Conservation (phyloP, 2,329 filamentous ascomycete species). For the Seiridium unicorne region DNA sequence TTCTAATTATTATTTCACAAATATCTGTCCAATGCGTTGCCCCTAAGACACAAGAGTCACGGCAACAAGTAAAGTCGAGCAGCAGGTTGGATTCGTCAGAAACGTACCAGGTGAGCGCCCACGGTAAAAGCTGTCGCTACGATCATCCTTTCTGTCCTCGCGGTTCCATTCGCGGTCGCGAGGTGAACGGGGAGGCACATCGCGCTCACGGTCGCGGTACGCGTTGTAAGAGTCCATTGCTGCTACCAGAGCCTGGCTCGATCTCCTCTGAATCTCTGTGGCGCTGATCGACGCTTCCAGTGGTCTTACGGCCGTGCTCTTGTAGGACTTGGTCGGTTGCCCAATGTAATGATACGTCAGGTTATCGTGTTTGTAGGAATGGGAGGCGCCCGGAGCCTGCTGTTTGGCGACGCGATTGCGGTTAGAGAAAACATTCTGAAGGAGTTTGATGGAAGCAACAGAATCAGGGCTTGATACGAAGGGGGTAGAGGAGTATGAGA, state of each 20-base stretch:
- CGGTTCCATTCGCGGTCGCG: conserved; percentile 51
- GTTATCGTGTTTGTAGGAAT: neutral
- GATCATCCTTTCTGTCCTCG: conserved; percentile 55
- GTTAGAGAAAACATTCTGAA: conserved; percentile 53
- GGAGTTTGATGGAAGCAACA: conserved; percentile 15
- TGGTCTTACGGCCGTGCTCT: neutral
- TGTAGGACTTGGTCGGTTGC: neutral
- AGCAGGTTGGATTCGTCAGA: neutral
- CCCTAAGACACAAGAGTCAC: neutral
- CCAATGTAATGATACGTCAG: too few species aligned
- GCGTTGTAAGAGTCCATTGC: conserved; percentile 55
- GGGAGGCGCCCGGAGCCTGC: conserved; percentile 34
- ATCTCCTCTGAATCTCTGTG: neutral
- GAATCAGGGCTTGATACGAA: conserved; percentile 10
- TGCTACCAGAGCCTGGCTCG: neutral
- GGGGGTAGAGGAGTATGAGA: neutral
- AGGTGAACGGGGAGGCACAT: conserved; percentile 51
- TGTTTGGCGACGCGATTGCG: conserved; percentile 50
- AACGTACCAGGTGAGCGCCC: conserved; percentile 70
- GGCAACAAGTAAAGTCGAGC: neutral
- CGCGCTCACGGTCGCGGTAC: conserved; percentile 53
- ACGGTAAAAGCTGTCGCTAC: conserved; percentile 61
- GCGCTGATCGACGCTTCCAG: neutral
- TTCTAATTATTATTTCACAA: neutral
- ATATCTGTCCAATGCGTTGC: neutral